A percentile compares a stretch with the other conserved stretches of the same genome.
Evolutionary conservation across 805 yeast species (phyloP).

Genomic region (Ogataea angusta): DNA sequence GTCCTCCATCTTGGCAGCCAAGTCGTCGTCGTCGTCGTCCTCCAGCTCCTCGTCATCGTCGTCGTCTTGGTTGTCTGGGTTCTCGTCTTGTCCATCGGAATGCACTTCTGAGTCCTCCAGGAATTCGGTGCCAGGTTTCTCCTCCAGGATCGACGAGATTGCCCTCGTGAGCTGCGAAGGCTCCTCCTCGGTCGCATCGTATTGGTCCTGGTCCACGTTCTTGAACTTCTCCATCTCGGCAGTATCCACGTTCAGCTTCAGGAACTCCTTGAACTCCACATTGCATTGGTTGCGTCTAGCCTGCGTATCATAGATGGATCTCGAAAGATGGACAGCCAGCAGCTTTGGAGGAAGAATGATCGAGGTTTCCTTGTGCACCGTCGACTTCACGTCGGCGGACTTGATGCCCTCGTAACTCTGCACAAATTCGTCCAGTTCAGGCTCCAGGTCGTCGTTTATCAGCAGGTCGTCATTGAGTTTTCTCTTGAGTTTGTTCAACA

Average conservation of each 20-base stretch:
- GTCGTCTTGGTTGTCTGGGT: slow-evolving; percentile 16
- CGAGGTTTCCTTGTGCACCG: slow-evolving; percentile 62
- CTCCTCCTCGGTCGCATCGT: slow-evolving; percentile 31
- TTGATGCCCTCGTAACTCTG: slow-evolving; percentile 36
- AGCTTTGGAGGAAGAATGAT: slow-evolving; percentile 67
- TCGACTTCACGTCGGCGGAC: slow-evolving; percentile 44
- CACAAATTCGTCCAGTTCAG: slow-evolving; percentile 45
- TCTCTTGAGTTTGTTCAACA: slow-evolving; percentile 35
- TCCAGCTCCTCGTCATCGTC: slow-evolving; percentile 9
- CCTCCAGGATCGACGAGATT: slow-evolving; percentile 16
- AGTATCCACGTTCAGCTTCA: slow-evolving; percentile 47
- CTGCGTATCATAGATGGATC: slow-evolving; percentile 72
- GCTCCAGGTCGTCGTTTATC: slow-evolving; percentile 66
- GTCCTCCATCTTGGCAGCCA: neutral
- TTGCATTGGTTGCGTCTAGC: slow-evolving; percentile 73
- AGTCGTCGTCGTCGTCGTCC: slow-evolving; percentile 12
- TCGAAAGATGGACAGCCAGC: slow-evolving; percentile 76
- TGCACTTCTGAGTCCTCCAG: slow-evolving; percentile 14
- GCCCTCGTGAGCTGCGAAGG: slow-evolving; percentile 13
- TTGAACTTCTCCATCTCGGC: slow-evolving; percentile 21
- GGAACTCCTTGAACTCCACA: slow-evolving; percentile 58
- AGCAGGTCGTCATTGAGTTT: slow-evolving; percentile 37
- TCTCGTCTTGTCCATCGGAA: slow-evolving; percentile 13
- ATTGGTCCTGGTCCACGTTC: slow-evolving; percentile 24
- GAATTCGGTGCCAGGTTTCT: slow-evolving; percentile 23